Percentiles rank a stretch among this genome's conserved stretches.
These are phyloP conservation scores for Vaccinium myrtillus DNA, from an alignment of 148 eudicot species.

Conservation along the genomic window DNA sequence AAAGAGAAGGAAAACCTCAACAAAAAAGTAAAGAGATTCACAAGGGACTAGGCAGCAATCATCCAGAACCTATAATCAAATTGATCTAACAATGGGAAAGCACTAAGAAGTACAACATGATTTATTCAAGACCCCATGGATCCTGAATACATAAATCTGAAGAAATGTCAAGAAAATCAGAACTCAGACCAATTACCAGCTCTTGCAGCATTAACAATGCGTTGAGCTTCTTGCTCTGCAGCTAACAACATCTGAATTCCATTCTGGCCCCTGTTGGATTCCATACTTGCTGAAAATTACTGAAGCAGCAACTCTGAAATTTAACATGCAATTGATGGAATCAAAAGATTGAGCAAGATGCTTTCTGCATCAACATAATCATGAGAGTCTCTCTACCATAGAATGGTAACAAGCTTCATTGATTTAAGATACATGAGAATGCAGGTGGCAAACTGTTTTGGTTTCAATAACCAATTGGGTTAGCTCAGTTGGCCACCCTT, in stretches of 20 bases:
- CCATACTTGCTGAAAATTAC: constrained; percentile 39
- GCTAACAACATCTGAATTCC: constrained; percentile 81
- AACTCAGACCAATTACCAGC: constrained; percentile 35
- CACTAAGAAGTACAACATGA: neutral
- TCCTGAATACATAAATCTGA: neutral
- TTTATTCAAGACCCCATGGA: neutral
- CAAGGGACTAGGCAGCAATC: neutral
- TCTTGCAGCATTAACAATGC: constrained; percentile 76
- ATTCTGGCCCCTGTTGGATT: constrained; percentile 66
- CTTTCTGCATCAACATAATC: constrained; percentile 1
- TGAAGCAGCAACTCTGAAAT: constrained; percentile 10
- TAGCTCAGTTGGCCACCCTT: neutral
- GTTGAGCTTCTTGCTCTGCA: constrained; percentile 95
- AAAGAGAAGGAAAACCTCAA: neutral
- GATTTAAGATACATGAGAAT: neutral
- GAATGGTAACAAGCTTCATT: neutral
- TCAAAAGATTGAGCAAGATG: neutral
- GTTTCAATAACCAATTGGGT: neutral
- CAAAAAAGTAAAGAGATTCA: neutral
- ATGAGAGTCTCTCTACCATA: neutral
- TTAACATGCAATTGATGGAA: constrained; percentile 2
- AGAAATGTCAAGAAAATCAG: neutral
- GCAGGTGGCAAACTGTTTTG: neutral
- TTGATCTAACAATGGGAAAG: neutral
- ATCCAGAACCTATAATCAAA: constrained; percentile 10